Base-by-base conservation (phyloP, 257 asterid species). In the Nicotiana obtusifolia region DNA sequence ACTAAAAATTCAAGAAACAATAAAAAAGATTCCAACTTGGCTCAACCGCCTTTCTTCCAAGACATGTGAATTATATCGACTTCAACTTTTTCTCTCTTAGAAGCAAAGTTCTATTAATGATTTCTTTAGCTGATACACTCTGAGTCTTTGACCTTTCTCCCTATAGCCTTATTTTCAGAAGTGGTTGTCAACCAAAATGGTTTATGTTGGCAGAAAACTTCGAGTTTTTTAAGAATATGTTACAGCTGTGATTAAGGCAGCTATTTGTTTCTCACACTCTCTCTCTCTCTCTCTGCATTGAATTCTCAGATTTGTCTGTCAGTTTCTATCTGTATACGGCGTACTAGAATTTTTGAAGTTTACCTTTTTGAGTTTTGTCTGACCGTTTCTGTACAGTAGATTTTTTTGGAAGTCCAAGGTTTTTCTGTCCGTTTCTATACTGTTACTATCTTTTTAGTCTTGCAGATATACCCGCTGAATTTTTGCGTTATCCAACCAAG, bases 261-360 rank as follows among this genome's bases (percentile, higher is more conserved):
- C 24, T 41, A 20, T 66, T 62, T 62, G 60, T 33, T 79, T 56
- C 10, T 10, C n/a, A n/a, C n/a, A n/a, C n/a, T n/a, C 35, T 71
- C 78, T 41, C 10, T 59, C 64, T 33, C 52, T 64, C 53, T 4
- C 13, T 78, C 75, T 24, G 82, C 82, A 80, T 80, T 80, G 76
- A 80, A 80, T n/a, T 80, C 82, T 64, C 82, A 80, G 82, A 26
- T 80, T 47, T 71, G 33, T 41, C 33, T 22, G 59, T 71, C 78
- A 33, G 20, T 41, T 71, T 20, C 59, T 41, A 41, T 44, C 20
- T 20, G 2, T 37, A 37, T 37, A 37, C 47, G 47, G 47, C 7
- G 47, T 37, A 37, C 47, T 37, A 41, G 47, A 41, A 7, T 41
- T 7, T 41, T 15, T 17, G 31, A 69, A 37, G 57, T 37, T 10